phyloP scores from a whole-genome alignment of 257 asterid genomes.

The Nicotiana otophora region DNA sequence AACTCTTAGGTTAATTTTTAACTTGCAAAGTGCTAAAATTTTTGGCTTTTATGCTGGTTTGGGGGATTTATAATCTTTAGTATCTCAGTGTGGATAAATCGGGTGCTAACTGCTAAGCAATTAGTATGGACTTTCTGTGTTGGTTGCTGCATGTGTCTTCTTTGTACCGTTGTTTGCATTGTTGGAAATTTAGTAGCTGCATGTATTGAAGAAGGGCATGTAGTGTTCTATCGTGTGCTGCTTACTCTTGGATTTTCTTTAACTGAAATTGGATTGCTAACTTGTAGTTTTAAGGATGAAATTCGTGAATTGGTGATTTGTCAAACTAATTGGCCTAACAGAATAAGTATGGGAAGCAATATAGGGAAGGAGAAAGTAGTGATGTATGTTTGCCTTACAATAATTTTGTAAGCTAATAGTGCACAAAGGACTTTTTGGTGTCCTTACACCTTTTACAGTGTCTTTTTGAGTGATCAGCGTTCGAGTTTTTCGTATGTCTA shows the following conservation, averaged over 20 bases:
- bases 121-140: neutral
- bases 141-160: neutral
- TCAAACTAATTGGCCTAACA: neutral
- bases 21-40: neutral
- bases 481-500: neutral
- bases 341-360: neutral
- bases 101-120: neutral
- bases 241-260: neutral
- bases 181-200: neutral
- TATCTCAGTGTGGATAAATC: neutral
- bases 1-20: neutral
- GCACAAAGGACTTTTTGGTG: neutral
- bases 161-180: neutral
- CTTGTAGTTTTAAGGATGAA: neutral
- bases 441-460: neutral
- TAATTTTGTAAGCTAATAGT: neutral
- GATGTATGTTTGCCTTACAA: neutral
- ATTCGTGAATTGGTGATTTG: neutral
- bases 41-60: neutral
- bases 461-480: neutral
- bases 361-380: neutral
- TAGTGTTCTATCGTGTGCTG: neutral
- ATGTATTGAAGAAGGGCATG: neutral
- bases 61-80: neutral
- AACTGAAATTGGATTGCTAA: neutral